Base-by-base conservation (phyloP, 2,329 filamentous ascomycete genomes). In the Thielaviopsis musarum region DNA sequence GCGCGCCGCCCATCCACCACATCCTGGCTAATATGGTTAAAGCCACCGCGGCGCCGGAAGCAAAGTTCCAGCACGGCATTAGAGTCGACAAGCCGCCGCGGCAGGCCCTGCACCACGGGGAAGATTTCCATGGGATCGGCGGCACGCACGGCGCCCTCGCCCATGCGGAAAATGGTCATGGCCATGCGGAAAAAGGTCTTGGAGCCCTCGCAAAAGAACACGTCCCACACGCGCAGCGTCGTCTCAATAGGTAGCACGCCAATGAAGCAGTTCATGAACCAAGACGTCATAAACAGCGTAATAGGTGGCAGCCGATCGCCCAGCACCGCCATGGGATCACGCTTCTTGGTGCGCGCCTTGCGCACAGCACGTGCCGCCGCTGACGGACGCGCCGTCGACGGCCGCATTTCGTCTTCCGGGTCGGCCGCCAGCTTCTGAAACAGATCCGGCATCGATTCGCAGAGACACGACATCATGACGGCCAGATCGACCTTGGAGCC, bases 221-320 rank as follows among this genome's bases (percentile, higher is more conserved):
- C 82, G 66, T 97, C 91, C 91, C 91, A 97, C 1, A 96, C 88
- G 7, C 91, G 85, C 19, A 96, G 78, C 0, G 91, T 91, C 19
- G 86, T 89, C 72, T 97, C 91, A 63, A 95, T 90, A 1, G 91
- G 91, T 19, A 97, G 74, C 0, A 88, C 95, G 58, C 91, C 90
- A 62, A 96, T 93, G 70, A 93, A 96, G 66, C 93, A 87, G 55
- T 88, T 94, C 91, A 97, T 96, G 70, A 97, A 94, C 91, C 91
- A 97, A 3, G 91, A 88, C 10, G 91, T 95, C 70, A 93, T 89
- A 65, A 90, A 94, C 5, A 97, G 78, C 0, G 88, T 93, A 64
- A 97, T 91, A 13, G 91, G 91, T 0, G 91, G 91, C 12, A 96
- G 78, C 4, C 86, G 79, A 56, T 73, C 72, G 3, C 72, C 73